Percentiles rank a stretch among this genome's conserved stretches.
phyloP scores from a whole-genome alignment of 2,329 filamentous ascomycete genomes.

The Aspergillus ustus region DNA sequence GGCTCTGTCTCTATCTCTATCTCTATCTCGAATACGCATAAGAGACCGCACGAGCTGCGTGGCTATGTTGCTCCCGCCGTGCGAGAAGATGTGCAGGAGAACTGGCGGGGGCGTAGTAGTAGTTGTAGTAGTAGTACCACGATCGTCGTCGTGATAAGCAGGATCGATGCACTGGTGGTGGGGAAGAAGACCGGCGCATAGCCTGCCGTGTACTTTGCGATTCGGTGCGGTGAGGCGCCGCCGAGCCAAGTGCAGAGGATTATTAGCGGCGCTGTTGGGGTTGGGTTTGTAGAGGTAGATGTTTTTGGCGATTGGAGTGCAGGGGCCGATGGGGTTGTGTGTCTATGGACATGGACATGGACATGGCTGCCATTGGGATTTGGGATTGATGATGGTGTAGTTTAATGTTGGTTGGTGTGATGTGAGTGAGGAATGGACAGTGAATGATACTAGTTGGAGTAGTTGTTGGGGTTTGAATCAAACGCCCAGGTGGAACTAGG shows the following conservation, averaged over 20 bases:
- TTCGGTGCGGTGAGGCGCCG: slow-evolving; percentile 17
- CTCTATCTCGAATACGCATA: too few relatives aligned
- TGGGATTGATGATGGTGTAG: neutral
- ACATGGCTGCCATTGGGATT: too few relatives aligned
- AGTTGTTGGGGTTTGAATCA: neutral
- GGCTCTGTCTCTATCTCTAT: too few relatives aligned
- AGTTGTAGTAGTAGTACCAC: too few relatives aligned
- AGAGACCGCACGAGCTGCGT: slow-evolving; percentile 12
- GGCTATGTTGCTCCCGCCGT: slow-evolving; percentile 20
- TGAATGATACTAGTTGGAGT: too few relatives aligned
- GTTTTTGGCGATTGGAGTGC: neutral
- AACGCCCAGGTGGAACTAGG: neutral
- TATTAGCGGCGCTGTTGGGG: neutral
- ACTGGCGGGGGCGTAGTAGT: too few relatives aligned
- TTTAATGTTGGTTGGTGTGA: neutral
- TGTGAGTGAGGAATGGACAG: neutral
- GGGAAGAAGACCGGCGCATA: slow-evolving; percentile 13
- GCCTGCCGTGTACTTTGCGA: slow-evolving; percentile 19
- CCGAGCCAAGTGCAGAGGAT: slow-evolving; percentile 22
- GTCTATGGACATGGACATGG: neutral
- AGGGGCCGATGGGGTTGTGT: neutral
- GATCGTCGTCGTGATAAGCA: slow-evolving; percentile 17
- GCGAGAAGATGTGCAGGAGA: slow-evolving; percentile 23
- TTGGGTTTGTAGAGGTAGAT: slow-evolving; percentile 6
- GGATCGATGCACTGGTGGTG: slow-evolving; percentile 12